Conservation (phyloP, 805 yeast species). For the Yamadazyma endophytica region DNA sequence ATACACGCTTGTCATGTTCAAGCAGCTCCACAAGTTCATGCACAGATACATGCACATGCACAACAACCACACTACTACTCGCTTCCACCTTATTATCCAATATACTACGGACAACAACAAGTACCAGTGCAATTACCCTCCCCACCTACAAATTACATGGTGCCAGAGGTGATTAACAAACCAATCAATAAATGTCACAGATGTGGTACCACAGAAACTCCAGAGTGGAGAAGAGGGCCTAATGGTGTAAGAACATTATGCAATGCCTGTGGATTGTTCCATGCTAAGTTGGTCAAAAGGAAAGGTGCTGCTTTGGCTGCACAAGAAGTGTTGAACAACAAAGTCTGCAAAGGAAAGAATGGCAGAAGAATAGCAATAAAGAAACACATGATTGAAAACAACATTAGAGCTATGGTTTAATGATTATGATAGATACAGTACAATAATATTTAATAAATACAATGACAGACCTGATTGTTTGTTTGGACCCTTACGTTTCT, state of each 20-base stretch:
- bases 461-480: too few species aligned
- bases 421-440: too few species aligned
- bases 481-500: too few species aligned
- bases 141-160: conserved; percentile 13
- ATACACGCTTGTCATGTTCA: not conserved
- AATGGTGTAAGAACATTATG: conserved; percentile 43
- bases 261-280: conserved; percentile 42
- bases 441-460: too few species aligned
- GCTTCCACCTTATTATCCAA: conserved; percentile 6
- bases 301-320: conserved; percentile 53
- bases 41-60: not conserved
- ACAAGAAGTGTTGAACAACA: conserved; percentile 39
- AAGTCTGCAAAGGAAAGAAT: conserved; percentile 41
- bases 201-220: conserved; percentile 44
- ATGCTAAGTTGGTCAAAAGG: conserved; percentile 47
- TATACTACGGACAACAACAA: conserved; percentile 7
- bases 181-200: conserved; percentile 37
- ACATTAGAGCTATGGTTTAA: too few species aligned
- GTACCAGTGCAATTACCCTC: conserved; percentile 6
- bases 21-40: conserved; percentile 1
- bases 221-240: conserved; percentile 44
- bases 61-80: conserved; percentile 1
- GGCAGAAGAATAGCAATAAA: conserved; percentile 37
- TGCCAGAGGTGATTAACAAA: conserved; percentile 31
- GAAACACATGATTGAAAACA: conserved; percentile 14